These are phyloP conservation scores for Balakata baccata DNA, from an alignment of 345 rosid genomes.

Conservation along the genomic window DNA sequence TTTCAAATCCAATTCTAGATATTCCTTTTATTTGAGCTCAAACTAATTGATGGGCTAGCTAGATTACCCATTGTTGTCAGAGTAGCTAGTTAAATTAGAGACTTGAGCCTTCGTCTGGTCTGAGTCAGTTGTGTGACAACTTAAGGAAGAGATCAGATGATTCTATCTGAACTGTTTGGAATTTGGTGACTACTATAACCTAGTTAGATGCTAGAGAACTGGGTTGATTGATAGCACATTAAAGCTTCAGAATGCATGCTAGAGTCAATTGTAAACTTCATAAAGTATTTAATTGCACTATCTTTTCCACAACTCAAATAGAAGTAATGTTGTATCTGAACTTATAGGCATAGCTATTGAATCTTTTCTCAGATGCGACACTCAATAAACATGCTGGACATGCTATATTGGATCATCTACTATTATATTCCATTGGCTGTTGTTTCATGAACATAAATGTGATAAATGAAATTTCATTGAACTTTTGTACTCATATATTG, in stretches of 20 bases:
- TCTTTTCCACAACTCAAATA: neutral
- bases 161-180: constrained; percentile 4
- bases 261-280: constrained; percentile 2
- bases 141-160: constrained; percentile 12
- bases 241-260: neutral
- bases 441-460: neutral
- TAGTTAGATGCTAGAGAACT: neutral
- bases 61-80: constrained; percentile 15
- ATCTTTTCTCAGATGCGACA: neutral
- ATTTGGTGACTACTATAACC: neutral
- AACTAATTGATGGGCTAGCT: constrained; percentile 13
- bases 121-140: constrained; percentile 14
- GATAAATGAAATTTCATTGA: neutral
- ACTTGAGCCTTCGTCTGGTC: constrained; percentile 23
- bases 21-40: neutral
- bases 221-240: neutral
- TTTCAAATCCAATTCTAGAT: neutral
- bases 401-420: neutral
- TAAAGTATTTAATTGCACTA: neutral
- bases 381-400: neutral
- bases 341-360: neutral
- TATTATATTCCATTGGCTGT: neutral
- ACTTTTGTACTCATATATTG: neutral
- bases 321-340: neutral
- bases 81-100: constrained; percentile 19